These are phyloP conservation scores for Daedaleopsis sinensis DNA, from an alignment of 768 basidiomycete species.

Conservation along the genomic window DNA sequence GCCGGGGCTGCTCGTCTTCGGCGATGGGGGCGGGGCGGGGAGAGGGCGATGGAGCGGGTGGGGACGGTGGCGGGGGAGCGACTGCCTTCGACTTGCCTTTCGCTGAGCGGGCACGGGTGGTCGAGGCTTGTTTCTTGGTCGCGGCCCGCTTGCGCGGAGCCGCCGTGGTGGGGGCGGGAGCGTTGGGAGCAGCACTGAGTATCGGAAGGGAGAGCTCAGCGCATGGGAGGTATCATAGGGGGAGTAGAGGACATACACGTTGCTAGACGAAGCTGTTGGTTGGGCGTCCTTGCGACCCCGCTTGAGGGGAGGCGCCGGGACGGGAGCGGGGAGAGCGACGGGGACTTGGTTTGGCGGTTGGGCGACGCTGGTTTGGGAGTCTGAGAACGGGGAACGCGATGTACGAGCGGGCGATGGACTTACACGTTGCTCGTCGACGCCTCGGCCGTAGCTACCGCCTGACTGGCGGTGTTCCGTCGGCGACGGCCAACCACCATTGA, in stretches of 20 bases:
- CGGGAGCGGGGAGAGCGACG: not conserved
- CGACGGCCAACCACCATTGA: not conserved
- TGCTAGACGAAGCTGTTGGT: not conserved
- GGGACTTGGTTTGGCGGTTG: no score
- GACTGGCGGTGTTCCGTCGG: not conserved
- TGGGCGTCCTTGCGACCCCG: not conserved
- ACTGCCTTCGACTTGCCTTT: not conserved
- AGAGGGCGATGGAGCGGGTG: not conserved
- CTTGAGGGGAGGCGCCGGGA: not conserved
- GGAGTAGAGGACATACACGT: not conserved
- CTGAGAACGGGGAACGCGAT: not conserved
- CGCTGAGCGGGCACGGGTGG: not conserved
- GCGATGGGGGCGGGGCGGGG: not conserved
- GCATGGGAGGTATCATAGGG: not conserved
- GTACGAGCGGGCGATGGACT: not conserved
- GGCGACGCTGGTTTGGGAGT: not conserved
- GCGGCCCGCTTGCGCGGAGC: not conserved
- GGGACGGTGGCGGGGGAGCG: not conserved
- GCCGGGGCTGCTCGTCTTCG: not conserved
- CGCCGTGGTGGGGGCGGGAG: not conserved
- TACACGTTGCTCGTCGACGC: not conserved
- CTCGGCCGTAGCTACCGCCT: not conserved
- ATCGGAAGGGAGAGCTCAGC: not conserved
- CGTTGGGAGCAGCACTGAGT: not conserved
- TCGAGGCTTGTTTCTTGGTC: not conserved